These are phyloP conservation scores for Scytalidium lignicola DNA, from an alignment of 2,329 filamentous ascomycete species.

Conservation along the genomic window DNA sequence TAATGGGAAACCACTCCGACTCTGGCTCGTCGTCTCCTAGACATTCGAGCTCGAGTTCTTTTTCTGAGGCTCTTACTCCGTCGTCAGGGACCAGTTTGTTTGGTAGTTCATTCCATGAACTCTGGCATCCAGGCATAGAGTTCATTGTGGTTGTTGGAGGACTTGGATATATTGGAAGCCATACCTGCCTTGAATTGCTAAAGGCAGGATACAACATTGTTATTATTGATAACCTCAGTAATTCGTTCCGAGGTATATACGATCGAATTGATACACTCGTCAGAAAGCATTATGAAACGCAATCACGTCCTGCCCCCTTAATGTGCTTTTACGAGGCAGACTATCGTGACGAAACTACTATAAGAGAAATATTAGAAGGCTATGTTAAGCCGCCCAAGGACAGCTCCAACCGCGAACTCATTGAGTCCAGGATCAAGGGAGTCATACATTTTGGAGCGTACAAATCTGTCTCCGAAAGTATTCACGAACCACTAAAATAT, in stretches of 20 bases:
- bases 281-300: slow-evolving; percentile 11
- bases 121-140: not conserved
- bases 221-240: slow-evolving; percentile 30
- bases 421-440: slow-evolving; percentile 46
- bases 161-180: slow-evolving; percentile 43
- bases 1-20: not conserved
- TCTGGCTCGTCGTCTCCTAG: not conserved
- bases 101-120: not conserved
- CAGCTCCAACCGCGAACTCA: not conserved
- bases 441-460: slow-evolving; percentile 64
- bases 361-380: slow-evolving; percentile 16
- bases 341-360: slow-evolving; percentile 18
- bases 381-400: slow-evolving; percentile 19
- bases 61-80: not conserved
- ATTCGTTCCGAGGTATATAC: slow-evolving; percentile 24
- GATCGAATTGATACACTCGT: slow-evolving; percentile 19
- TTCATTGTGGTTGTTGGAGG: slow-evolving; percentile 38
- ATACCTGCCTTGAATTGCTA: slow-evolving; percentile 43
- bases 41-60: not conserved
- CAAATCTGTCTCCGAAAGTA: slow-evolving; percentile 61
- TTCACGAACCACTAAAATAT: slow-evolving; percentile 53
- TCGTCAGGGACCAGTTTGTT: not conserved
- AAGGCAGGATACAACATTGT: slow-evolving; percentile 43
- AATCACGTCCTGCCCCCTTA: slow-evolving; percentile 10
- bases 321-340: slow-evolving; percentile 23